These are phyloP conservation scores for Asterochloris erici DNA, from an alignment of 139 green algal species.

Conservation along the genomic window DNA sequence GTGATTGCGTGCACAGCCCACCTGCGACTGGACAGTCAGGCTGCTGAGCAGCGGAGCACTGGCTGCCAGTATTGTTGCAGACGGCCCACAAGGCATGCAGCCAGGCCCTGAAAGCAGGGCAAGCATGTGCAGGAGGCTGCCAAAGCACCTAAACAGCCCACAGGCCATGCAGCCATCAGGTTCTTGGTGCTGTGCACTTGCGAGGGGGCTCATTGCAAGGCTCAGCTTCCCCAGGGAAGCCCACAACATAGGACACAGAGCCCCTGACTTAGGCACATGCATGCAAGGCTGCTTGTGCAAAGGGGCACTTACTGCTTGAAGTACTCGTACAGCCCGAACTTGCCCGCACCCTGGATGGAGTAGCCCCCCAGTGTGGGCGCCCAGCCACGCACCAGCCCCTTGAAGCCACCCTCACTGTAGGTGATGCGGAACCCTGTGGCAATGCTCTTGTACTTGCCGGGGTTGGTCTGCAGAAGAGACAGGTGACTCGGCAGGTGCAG, in stretches of 20 bases:
- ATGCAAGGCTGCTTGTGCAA: not conserved
- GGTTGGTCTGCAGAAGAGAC: conserved; percentile 37
- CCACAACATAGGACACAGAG: not conserved
- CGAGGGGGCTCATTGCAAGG: too few relatives aligned
- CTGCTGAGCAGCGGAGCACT: too few relatives aligned
- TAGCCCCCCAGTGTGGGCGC: conserved; percentile 84
- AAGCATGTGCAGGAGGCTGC: not conserved
- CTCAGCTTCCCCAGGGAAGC: too few relatives aligned
- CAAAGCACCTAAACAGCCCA: not conserved
- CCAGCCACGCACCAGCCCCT: conserved; percentile 77
- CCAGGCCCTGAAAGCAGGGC: too few relatives aligned
- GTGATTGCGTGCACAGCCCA: too few relatives aligned
- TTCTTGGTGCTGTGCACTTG: too few relatives aligned
- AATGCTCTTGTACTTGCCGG: conserved; percentile 72
- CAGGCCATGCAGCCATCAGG: not conserved
- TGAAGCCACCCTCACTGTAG: conserved; percentile 55
- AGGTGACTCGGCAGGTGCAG: conserved; percentile 8
- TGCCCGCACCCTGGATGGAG: conserved; percentile 75
- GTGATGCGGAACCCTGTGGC: conserved; percentile 63
- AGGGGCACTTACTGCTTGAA: conserved; percentile 43
- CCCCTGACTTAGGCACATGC: not conserved
- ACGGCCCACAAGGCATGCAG: too few relatives aligned
- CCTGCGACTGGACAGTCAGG: too few relatives aligned
- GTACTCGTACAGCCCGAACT: conserved; percentile 89
- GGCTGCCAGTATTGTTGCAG: too few relatives aligned